phyloP scores from a whole-genome alignment of 345 rosid genomes.

The Diplotaxis tenuifolia region DNA sequence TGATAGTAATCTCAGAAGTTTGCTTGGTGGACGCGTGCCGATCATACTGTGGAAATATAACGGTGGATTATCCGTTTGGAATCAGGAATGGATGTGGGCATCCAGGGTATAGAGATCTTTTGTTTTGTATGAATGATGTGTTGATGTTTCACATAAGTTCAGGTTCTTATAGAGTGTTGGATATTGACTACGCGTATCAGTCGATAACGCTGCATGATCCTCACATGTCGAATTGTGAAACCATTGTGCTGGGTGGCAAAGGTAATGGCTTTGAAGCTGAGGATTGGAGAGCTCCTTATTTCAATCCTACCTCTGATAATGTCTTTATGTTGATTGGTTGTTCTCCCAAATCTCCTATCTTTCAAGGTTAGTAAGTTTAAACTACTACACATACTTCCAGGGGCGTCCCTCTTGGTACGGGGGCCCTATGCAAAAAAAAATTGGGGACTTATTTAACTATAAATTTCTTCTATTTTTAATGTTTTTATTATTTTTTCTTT shows the following conservation, averaged over 20 bases:
- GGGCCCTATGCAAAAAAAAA: too few relatives aligned
- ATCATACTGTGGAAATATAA: slow-evolving; percentile 78
- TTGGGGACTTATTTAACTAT: too few relatives aligned
- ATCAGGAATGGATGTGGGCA: slow-evolving; percentile 81
- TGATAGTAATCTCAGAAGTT: slow-evolving; percentile 20
- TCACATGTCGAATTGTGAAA: slow-evolving; percentile 71
- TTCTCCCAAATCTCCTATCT: slow-evolving; percentile 71
- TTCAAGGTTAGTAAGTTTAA: slow-evolving; percentile 42
- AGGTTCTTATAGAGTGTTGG: slow-evolving; percentile 78
- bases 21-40: slow-evolving; percentile 43
- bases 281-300: slow-evolving; percentile 69
- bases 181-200: slow-evolving; percentile 76
- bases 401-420: too few relatives aligned
- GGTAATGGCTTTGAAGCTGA: slow-evolving; percentile 88
- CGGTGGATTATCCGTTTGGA: slow-evolving; percentile 69
- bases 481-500: too few relatives aligned
- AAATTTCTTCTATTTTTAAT: too few relatives aligned
- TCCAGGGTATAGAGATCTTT: slow-evolving; percentile 76
- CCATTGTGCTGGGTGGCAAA: slow-evolving; percentile 62
- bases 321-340: slow-evolving; percentile 90
- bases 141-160: slow-evolving; percentile 84
- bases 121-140: slow-evolving; percentile 79
- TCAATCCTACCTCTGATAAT: slow-evolving; percentile 66
- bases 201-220: slow-evolving; percentile 80
- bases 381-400: not conserved